A percentile compares a stretch with the other conserved stretches of the same genome.
Conservation (phyloP, 441 rosid species). For the Brassica balearica region DNA sequence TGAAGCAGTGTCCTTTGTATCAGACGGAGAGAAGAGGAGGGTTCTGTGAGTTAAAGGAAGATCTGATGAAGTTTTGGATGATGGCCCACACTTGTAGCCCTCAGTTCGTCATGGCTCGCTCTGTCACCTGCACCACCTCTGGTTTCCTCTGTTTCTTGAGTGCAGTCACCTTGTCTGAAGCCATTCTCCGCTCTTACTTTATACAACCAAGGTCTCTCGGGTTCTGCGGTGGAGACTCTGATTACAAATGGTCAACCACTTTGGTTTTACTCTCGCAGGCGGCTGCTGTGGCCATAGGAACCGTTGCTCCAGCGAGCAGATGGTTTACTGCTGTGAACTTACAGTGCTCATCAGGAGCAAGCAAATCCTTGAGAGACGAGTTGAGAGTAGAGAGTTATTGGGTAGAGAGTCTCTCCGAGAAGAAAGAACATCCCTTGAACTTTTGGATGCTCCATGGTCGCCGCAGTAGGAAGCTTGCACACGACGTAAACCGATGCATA, state of each 20-base stretch:
- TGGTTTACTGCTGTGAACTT: constrained; percentile 71
- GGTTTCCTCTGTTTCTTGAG: constrained; percentile 60
- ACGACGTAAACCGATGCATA: constrained; percentile 44
- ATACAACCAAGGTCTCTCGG: constrained; percentile 49
- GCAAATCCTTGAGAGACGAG: constrained; percentile 30
- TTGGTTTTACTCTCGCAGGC: constrained; percentile 62
- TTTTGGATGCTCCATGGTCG: constrained; percentile 45
- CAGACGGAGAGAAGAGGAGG: constrained; percentile 29
- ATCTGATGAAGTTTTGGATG: constrained; percentile 73
- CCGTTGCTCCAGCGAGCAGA: constrained; percentile 73
- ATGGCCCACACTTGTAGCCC: constrained; percentile 91
- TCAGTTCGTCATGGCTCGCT: constrained; percentile 83
- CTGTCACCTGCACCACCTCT: constrained; percentile 69
- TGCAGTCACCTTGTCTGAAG: constrained; percentile 51
- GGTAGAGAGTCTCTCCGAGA: constrained; percentile 60
- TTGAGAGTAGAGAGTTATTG: constrained; percentile 73
- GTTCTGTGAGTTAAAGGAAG: constrained; percentile 54
- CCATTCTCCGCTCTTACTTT: constrained; percentile 64
- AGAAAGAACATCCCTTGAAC: constrained; percentile 67
- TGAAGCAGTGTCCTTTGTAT: constrained; percentile 50
- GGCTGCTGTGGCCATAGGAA: constrained; percentile 68
- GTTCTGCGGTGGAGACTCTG: constrained; percentile 79
- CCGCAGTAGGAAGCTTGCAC: constrained; percentile 56
- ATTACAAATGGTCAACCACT: constrained; percentile 78
- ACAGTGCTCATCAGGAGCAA: constrained; percentile 58